phyloP scores from a whole-genome alignment of 2,329 filamentous ascomycete genomes.

The Teratosphaeria zuluensis region DNA sequence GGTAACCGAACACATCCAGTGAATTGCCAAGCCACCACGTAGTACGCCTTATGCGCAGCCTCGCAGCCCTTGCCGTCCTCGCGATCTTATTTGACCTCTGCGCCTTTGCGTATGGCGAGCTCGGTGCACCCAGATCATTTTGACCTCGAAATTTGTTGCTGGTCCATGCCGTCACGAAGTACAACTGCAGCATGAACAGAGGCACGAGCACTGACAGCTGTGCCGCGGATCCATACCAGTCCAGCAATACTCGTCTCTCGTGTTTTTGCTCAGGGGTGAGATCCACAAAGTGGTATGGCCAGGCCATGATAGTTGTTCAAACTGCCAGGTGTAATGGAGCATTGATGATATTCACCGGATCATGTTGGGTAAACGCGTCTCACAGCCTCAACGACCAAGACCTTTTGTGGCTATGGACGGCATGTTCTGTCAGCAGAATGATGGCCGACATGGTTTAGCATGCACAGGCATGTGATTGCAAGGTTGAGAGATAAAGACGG shows the following conservation, averaged over 20 bases:
- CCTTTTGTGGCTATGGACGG: neutral
- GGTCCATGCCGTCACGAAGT: constrained; percentile 28
- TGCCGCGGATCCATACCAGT: constrained; percentile 45
- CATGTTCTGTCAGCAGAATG: neutral
- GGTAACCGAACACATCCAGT: constrained; percentile 24
- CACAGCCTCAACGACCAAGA: neutral
- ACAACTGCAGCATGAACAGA: constrained; percentile 33
- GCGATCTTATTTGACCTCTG: constrained; percentile 9
- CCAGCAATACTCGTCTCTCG: constrained; percentile 43
- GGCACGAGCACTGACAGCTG: constrained; percentile 44
- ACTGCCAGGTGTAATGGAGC: neutral
- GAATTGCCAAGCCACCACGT: constrained; percentile 25
- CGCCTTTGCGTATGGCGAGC: constrained; percentile 32
- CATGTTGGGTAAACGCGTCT: neutral
- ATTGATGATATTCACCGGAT: neutral
- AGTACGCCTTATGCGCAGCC: constrained; percentile 13
- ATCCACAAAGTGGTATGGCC: constrained; percentile 41
- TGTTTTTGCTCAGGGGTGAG: constrained; percentile 41
- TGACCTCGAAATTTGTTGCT: constrained; percentile 8
- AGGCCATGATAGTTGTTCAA: neutral
- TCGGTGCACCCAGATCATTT: constrained; percentile 24
- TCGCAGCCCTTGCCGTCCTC: constrained; percentile 3
- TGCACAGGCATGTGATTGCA: neutral
- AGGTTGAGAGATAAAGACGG: neutral
- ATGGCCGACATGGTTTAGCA: neutral